Evolutionary conservation across 495 filamentous ascomycete genomes (phyloP), one percentile per base, ranked within the genome.

Genomic region (Podospora pseudoanserina): DNA sequence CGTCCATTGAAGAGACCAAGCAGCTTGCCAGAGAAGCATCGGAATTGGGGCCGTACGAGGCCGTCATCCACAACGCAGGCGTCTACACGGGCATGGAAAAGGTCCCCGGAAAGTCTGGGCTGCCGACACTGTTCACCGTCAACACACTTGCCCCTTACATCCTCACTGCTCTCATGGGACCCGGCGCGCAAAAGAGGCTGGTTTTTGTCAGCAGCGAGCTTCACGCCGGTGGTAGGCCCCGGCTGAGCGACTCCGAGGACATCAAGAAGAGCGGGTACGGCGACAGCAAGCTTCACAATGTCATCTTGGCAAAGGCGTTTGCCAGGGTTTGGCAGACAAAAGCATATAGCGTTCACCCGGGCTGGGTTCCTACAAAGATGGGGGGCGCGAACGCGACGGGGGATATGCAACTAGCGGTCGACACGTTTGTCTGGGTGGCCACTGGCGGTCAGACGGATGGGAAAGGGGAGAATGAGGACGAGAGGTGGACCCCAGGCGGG

Each of bases 361-460:
- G 87, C 2, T 89, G 87, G 86, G 85, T 89, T 58, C 72, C 82
- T 57, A 88, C 86, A 0, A 88, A 86, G 77, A 86, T 87, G 82
- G 85, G 86, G 4, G 85, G 86, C 1, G 60, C 54, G 28, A 74
- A 72, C 67, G 86, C 85, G 0, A 77, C 83, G 1, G 83, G 79
- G 0, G 72, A 78, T 7, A 67, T 82, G 62, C 72, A 78, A 30
- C 79, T 80, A 64, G 78, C 80, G 4, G 75, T 82, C 9, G 77
- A 80, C 28, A 78, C 79, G 1, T 79, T 84, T 70, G 80, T 81
- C 5, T 49, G 39, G 39, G 39, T 49, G 9, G 39, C 39, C 39
- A 49, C 39, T 49, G 39, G 39, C 39, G 39, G 39, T 49, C 77
- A 82, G 61, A 79, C 82, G 57, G 82, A 81, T 59, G 26, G 19